A percentile compares a stretch with the other conserved stretches of the same genome.
These are phyloP conservation scores for Acidiella bohemica DNA, from an alignment of 495 filamentous ascomycete genomes.

Conservation along the genomic window DNA sequence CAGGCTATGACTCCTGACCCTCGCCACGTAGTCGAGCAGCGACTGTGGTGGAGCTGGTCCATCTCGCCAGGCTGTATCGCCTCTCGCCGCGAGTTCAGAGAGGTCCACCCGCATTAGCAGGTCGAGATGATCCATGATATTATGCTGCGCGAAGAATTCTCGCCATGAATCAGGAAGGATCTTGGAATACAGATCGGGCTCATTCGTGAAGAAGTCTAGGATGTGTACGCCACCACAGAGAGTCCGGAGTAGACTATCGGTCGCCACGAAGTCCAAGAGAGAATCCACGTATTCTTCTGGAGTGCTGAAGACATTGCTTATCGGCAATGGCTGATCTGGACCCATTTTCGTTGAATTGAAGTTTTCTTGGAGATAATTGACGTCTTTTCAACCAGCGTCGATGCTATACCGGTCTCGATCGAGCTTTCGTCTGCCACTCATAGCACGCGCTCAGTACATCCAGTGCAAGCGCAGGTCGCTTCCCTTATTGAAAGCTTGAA, in stretches of 20 bases:
- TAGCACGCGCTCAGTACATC: too few species aligned
- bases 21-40: conserved; percentile 58
- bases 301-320: conserved; percentile 34
- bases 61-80: conserved; percentile 32
- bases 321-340: conserved; percentile 42
- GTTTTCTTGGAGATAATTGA: neutral
- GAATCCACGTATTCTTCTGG: conserved; percentile 63
- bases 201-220: conserved; percentile 81
- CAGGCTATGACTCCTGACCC: conserved; percentile 59
- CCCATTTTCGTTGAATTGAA: conserved; percentile 27
- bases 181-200: conserved; percentile 61
- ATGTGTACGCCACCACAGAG: conserved; percentile 91
- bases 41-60: conserved; percentile 48
- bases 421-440: too few species aligned
- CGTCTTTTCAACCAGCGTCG: conserved; percentile 3
- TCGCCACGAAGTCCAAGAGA: conserved; percentile 61
- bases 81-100: conserved; percentile 23
- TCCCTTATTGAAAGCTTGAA: too few species aligned
- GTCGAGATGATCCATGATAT: conserved; percentile 62
- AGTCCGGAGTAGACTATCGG: conserved; percentile 65
- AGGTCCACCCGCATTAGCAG: conserved; percentile 66
- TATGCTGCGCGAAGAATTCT: conserved; percentile 52
- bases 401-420: too few species aligned
- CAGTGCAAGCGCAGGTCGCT: too few species aligned
- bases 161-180: conserved; percentile 71